Evolutionary conservation across 1,284 basidiomycete genomes (phyloP).

Genomic region (Earliella scabrosa): DNA sequence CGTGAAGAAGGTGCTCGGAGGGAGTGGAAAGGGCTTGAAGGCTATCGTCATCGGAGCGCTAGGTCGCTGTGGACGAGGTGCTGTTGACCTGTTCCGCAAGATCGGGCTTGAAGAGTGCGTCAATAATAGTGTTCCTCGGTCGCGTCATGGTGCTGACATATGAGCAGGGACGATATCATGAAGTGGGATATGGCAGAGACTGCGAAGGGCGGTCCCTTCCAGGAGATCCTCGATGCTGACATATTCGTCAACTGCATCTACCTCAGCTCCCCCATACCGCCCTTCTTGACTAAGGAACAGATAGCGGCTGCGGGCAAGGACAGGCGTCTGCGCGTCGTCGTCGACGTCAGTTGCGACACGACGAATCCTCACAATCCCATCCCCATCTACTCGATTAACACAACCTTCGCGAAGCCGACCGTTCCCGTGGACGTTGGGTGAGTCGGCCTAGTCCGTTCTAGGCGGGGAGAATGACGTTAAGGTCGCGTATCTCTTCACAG

Average conservation of each 20-base stretch:
- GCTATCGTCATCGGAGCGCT: slow-evolving; percentile 97
- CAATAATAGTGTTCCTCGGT: background rate
- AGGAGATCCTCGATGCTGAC: slow-evolving; percentile 96
- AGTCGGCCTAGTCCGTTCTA: slow-evolving; percentile 34
- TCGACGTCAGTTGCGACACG: slow-evolving; percentile 99
- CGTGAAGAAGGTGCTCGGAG: slow-evolving; percentile 74
- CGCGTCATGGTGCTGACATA: slow-evolving; percentile 6
- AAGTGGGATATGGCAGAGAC: slow-evolving; percentile 99
- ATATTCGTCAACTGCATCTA: slow-evolving; percentile 99
- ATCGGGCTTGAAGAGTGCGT: slow-evolving; percentile 88
- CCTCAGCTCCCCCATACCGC: slow-evolving; percentile 86
- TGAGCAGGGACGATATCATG: slow-evolving; percentile 83
- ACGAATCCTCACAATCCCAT: slow-evolving; percentile 99
- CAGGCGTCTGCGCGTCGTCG: slow-evolving; percentile 83
- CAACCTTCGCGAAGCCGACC: slow-evolving; percentile 93
- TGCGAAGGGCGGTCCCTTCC: slow-evolving; percentile 95
- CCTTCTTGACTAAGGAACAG: slow-evolving; percentile 82
- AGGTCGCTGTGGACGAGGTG: slow-evolving; percentile 95
- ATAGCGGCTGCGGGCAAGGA: slow-evolving; percentile 74
- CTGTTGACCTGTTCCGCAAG: slow-evolving; percentile 94
- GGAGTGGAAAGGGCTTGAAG: slow-evolving; percentile 77
- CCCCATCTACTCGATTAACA: slow-evolving; percentile 95
- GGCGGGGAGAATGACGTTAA: slow-evolving; percentile 1
- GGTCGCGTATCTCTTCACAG: slow-evolving; percentile 36
- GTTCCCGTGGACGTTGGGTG: slow-evolving; percentile 85